Evolutionary conservation across 2,329 filamentous ascomycete species (phyloP), one percentile per base, ranked within the genome.

Genomic region (Didymellaceae sp.): DNA sequence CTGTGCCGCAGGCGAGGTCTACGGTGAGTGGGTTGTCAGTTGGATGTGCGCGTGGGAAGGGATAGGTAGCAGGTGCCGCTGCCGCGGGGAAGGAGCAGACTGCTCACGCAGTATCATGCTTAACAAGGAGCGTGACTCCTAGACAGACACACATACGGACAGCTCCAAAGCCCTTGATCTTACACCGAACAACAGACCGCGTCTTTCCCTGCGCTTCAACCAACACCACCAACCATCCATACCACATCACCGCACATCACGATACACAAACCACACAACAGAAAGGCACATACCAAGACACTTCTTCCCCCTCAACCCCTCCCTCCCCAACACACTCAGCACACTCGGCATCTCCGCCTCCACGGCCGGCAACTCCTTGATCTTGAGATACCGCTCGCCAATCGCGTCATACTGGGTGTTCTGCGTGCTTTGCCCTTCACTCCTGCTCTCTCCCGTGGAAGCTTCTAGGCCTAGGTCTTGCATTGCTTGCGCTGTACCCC

Each of bases 1-100:
- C 65, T 16, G 62, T 65, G 17, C 66, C 65, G 47, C 66, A 70
- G 8, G 65, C 66, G 26, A 70, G 63, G 42, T 70, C 66, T 69
- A 47, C 14, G 11, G 6, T 14, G 7, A 3, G 35, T 33, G 6
- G 28, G 34, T 20, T 42, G 24, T 8, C 5, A 10, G 11, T 7
- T 17, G 24, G 20, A 10, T 10, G 1, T 26, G 3, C 8, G 7
- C n/a, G 8, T 11, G 21, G 10, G 26, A 25, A 7, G 26, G 7
- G 11, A 25, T 25, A 7, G 24, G 24, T 11, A 7, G 24, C 11
- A 7, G 24, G 24, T 11, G 7, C 7, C 11, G 24, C 3, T 3
- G 7, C 11, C 7, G 7, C 24, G 24, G 24, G 24, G 11, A 11
- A 7, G 24, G 24, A 25, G 11, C 24, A 11, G 7, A 11, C 11